Conservation (phyloP, 2,329 filamentous ascomycete species). For the Ophiosphaerella narmari region DNA sequence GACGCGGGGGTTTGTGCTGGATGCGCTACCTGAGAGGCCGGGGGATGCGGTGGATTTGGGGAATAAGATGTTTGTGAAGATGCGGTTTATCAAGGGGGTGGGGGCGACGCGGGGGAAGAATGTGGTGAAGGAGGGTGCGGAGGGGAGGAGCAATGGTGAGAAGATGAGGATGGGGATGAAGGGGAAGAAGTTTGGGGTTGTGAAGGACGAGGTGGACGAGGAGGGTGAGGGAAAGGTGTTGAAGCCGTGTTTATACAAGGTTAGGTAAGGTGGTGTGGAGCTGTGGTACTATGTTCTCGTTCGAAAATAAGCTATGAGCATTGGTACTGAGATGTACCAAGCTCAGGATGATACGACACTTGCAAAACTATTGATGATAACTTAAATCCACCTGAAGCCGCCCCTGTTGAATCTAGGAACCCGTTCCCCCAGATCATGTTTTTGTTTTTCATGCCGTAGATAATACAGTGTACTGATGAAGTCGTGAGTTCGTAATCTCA, state of each 20-base stretch:
- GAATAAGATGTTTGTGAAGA: conserved; percentile 98
- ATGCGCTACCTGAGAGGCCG: conserved; percentile 56
- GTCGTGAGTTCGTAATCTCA: conserved; percentile 16
- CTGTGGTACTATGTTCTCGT: no score
- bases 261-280: conserved; percentile 59
- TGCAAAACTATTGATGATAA: no score
- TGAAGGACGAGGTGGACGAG: conserved; percentile 35
- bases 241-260: conserved; percentile 96
- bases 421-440: background rate
- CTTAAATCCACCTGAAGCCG: no score
- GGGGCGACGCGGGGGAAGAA: conserved; percentile 77
- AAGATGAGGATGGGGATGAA: conserved; percentile 44
- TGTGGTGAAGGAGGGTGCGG: conserved; percentile 48
- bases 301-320: no score
- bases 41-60: conserved; percentile 72
- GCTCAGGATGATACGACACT: no score
- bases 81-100: conserved; percentile 89
- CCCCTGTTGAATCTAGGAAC: background rate
- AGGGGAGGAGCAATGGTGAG: conserved; percentile 13
- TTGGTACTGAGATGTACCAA: no score
- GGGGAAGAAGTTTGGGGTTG: conserved; percentile 53
- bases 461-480: conserved; percentile 13
- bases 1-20: conserved; percentile 82
- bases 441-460: conserved; percentile 4
- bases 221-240: conserved; percentile 72